Evolutionary conservation across 257 asterid species (phyloP).

Genomic region (Fraxinus americana): DNA sequence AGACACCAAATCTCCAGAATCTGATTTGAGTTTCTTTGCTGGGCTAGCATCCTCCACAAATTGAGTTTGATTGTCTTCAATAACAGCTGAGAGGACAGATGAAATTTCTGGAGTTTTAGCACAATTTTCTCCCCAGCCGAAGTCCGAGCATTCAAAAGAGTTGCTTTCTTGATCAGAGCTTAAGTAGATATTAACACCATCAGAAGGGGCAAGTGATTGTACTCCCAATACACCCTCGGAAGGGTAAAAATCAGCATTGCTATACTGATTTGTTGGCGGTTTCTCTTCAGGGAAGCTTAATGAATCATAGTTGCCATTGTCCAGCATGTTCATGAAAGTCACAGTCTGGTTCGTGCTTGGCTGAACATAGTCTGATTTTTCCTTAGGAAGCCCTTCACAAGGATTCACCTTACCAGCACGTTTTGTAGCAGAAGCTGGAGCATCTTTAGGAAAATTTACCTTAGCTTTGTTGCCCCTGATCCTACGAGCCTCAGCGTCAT

Average conservation of each 20-base stretch:
- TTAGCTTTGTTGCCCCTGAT: constrained; percentile 96
- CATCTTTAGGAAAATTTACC: constrained; percentile 85
- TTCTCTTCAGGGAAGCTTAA: constrained; percentile 53
- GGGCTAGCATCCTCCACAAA: constrained; percentile 46
- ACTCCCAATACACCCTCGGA: constrained; percentile 40
- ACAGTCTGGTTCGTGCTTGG: constrained; percentile 16
- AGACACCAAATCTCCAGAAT: constrained; percentile 28
- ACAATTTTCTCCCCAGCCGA: constrained; percentile 72
- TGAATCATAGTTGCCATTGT: constrained; percentile 20
- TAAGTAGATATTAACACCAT: constrained; percentile 52
- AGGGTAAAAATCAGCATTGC: constrained; percentile 32
- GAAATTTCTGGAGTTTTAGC: constrained; percentile 75
- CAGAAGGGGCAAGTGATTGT: constrained; percentile 45
- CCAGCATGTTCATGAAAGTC: constrained; percentile 18
- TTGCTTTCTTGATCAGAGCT: constrained; percentile 84
- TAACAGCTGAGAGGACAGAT: constrained; percentile 56
- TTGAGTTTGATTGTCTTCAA: constrained; percentile 55
- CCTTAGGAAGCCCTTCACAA: constrained; percentile 31
- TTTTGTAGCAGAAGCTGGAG: constrained; percentile 43
- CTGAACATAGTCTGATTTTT: constrained; percentile 14
- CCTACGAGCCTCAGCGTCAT: constrained; percentile 86
- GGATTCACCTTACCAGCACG: constrained; percentile 38
- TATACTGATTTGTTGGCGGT: constrained; percentile 52
- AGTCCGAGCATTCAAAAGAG: constrained; percentile 77
- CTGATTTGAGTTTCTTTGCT: constrained; percentile 54